Evolutionary conservation across 2,329 filamentous ascomycete species (phyloP), one percentile per base, ranked within the genome.

Genomic region (Penicillium sp.): DNA sequence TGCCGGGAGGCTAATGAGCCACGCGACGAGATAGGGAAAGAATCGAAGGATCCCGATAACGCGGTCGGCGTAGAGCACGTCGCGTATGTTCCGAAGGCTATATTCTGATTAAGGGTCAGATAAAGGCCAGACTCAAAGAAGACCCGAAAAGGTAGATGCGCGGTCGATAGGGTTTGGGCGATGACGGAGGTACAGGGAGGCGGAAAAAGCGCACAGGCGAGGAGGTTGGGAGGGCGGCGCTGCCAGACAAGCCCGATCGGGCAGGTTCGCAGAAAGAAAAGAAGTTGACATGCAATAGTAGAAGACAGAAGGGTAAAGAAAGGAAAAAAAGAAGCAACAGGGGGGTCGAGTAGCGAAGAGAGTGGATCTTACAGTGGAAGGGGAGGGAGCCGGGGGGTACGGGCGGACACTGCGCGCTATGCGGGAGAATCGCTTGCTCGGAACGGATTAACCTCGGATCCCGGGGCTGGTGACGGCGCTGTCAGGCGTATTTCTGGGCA

Each of bases 401-500:
- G 57, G 54, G 55, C 53, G 54, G 52, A 55, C 22, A 46, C 48
- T 58, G 52, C 56, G 54, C 47, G 56, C 46, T 42, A 48, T 63
- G 63, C 60, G 62, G 64, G 65, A 63, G 62, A 65, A 63, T 70
- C 67, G 67, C 68, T 70, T 70, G 68, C 64, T 68, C 68, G 68
- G 67, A 63, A 27, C 67, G 67, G 68, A 70, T 65, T 57, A 70
- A 65, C 63, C 48, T 46, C 63, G 59, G 63, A 65, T 53, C 50
- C 46, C 55, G 60, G 63, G 67, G 66, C 67, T 68, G 67, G 63
- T 56, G 65, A 63, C 67, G 63, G 65, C 53, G 60, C 57, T 51
- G 62, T 51, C 54, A 56, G 44, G 67, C 65, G 68, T 70, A 70
- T 60, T 64, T 68, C 62, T 68, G 62, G 68, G 68, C 62, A 69